Base-by-base conservation (phyloP, 805 yeast species). In the Starmerella stigmatis region DNA sequence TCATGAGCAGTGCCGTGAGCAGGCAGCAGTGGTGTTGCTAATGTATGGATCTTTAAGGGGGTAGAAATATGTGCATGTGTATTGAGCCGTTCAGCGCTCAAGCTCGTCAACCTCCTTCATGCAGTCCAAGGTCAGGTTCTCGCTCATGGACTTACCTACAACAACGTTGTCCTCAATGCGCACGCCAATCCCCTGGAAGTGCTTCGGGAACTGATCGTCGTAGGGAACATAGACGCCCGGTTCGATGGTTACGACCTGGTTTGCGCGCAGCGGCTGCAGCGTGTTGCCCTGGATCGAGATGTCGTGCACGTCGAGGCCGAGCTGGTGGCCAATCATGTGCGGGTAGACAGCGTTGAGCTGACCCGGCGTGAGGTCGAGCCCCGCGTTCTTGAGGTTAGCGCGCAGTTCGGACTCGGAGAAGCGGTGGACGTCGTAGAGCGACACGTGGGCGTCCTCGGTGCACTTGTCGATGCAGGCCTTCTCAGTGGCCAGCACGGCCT, bases 151-250 rank as follows among this genome's bases (percentile, higher is more conserved):
- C n/a, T 70, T 60, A 0, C 94, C 94, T 0, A 83, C 94, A 0
- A 81, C 94, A 29, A 89, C 73, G 61, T 92, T 88, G 65, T 92
- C 99, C 63, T 92, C 99, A 26, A 92, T 82, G 56, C 99, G 76
- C 21, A 92, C 82, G 2, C 97, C 99, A 41, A 92, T 80, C 25
- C 88, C 88, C 57, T 84, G 79, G 66, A 75, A 89, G 55, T 76
- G 76, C 50, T 73, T 70, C 19, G 98, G 97, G 72, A 79, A 89
- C 21, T 59, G 54, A 44, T 73, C 77, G 54, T 70, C 70, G 53
- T 74, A 70, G 1, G 98, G 97, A 34, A 94, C 74, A 60, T 92
- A 92, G 23, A 92, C 72, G 22, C 98, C 99, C 0, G 98, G 98
- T 61, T 94, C 99, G 20, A 94, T 77, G 2, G 99, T 92, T 39